These are phyloP conservation scores for Cardamine resedifolia DNA, from an alignment of 345 rosid species.

Conservation along the genomic window DNA sequence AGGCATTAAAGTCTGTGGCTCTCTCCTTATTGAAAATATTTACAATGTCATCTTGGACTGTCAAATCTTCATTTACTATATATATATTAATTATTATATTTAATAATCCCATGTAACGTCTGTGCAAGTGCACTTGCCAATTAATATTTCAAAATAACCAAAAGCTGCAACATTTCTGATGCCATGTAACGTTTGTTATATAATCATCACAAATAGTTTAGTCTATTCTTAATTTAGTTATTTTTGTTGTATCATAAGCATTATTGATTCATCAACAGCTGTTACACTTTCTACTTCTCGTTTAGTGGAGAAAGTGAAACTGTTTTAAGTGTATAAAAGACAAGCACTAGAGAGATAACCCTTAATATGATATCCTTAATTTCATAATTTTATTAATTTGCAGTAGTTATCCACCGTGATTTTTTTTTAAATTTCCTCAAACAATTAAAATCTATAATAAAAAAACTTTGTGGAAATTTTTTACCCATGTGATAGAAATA, in stretches of 20 bases:
- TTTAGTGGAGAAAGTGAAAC: background rate
- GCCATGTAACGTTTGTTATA: slow-evolving; percentile 14
- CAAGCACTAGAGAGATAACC: background rate
- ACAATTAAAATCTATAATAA: background rate
- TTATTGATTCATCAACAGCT: slow-evolving; percentile 25
- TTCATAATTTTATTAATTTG: background rate
- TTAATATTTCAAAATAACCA: slow-evolving; percentile 14
- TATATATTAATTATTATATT: slow-evolving; percentile 6
- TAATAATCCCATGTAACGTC: slow-evolving; percentile 32
- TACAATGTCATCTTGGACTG: slow-evolving; percentile 36
- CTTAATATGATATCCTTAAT: background rate
- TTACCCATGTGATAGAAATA: too few relatives aligned
- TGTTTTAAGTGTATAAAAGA: background rate
- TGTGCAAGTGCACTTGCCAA: slow-evolving; percentile 28
- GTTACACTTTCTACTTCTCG: slow-evolving; percentile 11
- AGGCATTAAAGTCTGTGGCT: slow-evolving; percentile 39
- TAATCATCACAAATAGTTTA: slow-evolving; percentile 22
- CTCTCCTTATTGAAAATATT: slow-evolving; percentile 32
- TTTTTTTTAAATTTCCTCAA: too few relatives aligned
- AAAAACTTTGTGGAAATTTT: background rate
- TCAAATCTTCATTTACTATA: slow-evolving; percentile 33
- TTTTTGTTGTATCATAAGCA: slow-evolving; percentile 14
- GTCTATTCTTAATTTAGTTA: slow-evolving; percentile 27
- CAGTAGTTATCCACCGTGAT: too few relatives aligned
- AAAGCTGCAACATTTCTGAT: slow-evolving; percentile 38